Evolutionary conservation across 352 stramenopile species (phyloP), one percentile per base, ranked within the genome.

Genomic region (Globisporangium middletonii): DNA sequence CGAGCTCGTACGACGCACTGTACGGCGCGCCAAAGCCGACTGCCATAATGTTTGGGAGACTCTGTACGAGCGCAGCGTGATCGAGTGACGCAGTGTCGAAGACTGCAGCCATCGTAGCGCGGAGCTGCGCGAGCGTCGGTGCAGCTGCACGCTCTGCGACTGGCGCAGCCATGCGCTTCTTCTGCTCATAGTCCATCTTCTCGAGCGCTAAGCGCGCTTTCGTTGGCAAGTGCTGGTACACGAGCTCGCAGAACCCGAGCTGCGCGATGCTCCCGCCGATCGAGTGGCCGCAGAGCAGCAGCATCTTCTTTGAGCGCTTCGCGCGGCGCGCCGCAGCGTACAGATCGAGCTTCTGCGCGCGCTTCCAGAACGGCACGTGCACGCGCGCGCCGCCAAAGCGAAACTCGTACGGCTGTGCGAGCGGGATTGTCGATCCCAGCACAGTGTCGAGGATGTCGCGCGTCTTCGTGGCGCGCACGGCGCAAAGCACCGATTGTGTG

Each of bases 201-300:
- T 94, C 83, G 44, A 93, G 58, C 41, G 73, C 68, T 48, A 84
- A 28, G 13, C 77, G 72, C 48, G 74, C 45, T 37, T 68, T 69
- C 2, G 54, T 68, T 0, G 83, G 81, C 35, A 92, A 74, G 42
- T 77, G 67, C 54, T 88, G 77, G 46, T 89, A 92, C 60, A 88
- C 68, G 26, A 92, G 63, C 61, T 91, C 83, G 19, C 83, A 88
- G 8, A 92, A 71, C 5, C 67, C 80, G n/a, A 94, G 49, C 38
- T 92, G 81, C 15, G 85, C 85, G 62, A 92, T 87, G 55, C 85
- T 92, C 8, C 85, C 85, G 16, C 75, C 79, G 47, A 91, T 88
- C n/a, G 85, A 92, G 48, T 94, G 85, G 2, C 85, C 85, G 53
- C 82, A 91, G 16, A 94, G 58, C 30, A 94, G 41, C 47, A 94